Base-by-base conservation (phyloP, 805 yeast genomes). In the Candida dajiaensis region DNA sequence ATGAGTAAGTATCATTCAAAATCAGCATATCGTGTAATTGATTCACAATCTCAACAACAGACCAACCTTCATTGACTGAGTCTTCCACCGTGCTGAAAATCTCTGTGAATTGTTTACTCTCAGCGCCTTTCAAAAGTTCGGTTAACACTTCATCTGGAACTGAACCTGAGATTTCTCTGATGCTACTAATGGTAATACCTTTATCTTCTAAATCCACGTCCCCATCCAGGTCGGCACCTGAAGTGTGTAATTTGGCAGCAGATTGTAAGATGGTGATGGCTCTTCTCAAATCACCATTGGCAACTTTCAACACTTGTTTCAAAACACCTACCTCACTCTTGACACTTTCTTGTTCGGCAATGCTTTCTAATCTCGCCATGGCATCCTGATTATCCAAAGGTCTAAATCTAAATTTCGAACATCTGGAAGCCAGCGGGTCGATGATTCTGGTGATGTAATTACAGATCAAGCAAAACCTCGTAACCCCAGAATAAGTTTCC, bases 381-480 rank as follows among this genome's bases (percentile, higher is more conserved):
- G 97, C 95, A 58, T 84, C 81, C 1, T 67, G 69, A 51, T 79
- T 75, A 57, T 86, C 90, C 49, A 94, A 72, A 36, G 85, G 79
- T 57, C 82, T 82, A 71, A 94, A 94, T 55, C 99, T 73, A 65
- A 94, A 94, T 65, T 94, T 94, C 37, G 97, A 88, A 68, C 99
- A 94, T 62, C 99, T 77, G 42, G 96, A 88, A 5, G 98, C 97
- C 49, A 94, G 69, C 2, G 99, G 99, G 57, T 92, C 98, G 52
- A 94, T 94, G 55, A 94, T 94, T 49, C 98, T 76, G 2, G 99
- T 94, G 51, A 94, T 94, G 67, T 94, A 94, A 64, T 94, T 94
- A 73, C 99, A 94, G 43, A 94, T 85, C 50, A 94, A 70, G 65
- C 98, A 94, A 68, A 94, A 94, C 57, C 99, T 76, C 2, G 99